These are phyloP conservation scores for Curvularia eragrostidis DNA, from an alignment of 2,329 filamentous ascomycete genomes.

Conservation along the genomic window DNA sequence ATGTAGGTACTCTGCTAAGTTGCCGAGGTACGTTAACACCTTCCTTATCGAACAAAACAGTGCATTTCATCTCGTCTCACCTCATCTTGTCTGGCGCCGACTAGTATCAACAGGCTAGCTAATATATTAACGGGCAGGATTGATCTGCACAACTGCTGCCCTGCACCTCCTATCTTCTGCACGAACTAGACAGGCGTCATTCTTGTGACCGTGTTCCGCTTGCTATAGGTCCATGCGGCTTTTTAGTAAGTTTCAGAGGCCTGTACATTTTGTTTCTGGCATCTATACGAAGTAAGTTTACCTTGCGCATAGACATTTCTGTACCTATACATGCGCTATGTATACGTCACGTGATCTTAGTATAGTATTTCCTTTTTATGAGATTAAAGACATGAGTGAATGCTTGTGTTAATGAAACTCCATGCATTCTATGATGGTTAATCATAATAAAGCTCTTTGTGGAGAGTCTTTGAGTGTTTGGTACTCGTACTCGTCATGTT, in stretches of 20 bases:
- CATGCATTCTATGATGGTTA: no score
- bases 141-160: not conserved
- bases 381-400: not conserved
- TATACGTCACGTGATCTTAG: not conserved
- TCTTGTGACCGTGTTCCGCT: not conserved
- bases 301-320: not conserved
- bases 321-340: not conserved
- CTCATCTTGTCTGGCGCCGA: not conserved
- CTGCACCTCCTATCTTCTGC: not conserved
- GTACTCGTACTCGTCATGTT: not conserved
- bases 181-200: not conserved
- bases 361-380: not conserved
- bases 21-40: slow-evolving; percentile 22
- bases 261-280: not conserved
- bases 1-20: slow-evolving; percentile 7
- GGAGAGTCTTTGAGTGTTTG: no score
- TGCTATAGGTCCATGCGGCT: not conserved
- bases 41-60: not conserved
- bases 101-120: not conserved
- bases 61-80: not conserved
- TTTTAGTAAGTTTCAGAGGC: not conserved
- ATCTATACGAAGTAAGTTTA: not conserved
- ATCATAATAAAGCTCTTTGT: no score
- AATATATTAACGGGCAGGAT: not conserved
- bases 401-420: no score